Base-by-base conservation (phyloP, 2,329 filamentous ascomycete genomes). In the Zasmidium cellare region DNA sequence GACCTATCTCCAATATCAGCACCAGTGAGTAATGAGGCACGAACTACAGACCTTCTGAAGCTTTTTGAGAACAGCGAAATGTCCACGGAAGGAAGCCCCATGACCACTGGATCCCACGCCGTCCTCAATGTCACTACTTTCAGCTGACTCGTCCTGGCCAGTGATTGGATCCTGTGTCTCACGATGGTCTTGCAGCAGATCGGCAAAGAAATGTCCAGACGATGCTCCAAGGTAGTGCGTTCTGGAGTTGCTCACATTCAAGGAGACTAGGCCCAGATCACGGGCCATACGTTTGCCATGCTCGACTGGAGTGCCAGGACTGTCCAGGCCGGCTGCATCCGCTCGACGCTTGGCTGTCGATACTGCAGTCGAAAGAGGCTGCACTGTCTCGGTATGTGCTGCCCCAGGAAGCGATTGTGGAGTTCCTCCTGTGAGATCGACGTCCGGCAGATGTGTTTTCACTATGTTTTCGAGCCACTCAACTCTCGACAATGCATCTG, bases 201-300 rank as follows among this genome's bases (percentile, higher is more conserved):
- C 38, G n/a, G 46, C 31, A 25, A 55, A 55, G 23, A 55, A 44
- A 2, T 25, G 38, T 19, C 53, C 53, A 23, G 53, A 55, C 7
- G 53, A 55, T 2, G 53, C 48, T 11, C 46, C 46, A 2, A 55
- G 53, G 16, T 55, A 55, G 20, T 38, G 46, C 16, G 46, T 50
- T 22, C 49, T 46, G 22, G 46, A 55, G n/a, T 25, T 23, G 18
- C 46, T 50, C 9, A 45, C 38, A 18, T 55, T 55, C n/a, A 50
- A 28, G 7, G 53, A 55, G 28, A 55, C 25, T 18, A 55, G 46
- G 12, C 53, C 53, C 19, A 55, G 46, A 20, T 55, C 53, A 9
- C 47, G 22, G 28, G 46, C 53, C 25, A 55, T 50, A 9, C 53
- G 53, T 6, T 45, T 46, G 3, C 45, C 53, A 38, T 49, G 46